Evolutionary conservation across 2,329 filamentous ascomycete genomes (phyloP).

Genomic region (Tricladium varicosporioides): DNA sequence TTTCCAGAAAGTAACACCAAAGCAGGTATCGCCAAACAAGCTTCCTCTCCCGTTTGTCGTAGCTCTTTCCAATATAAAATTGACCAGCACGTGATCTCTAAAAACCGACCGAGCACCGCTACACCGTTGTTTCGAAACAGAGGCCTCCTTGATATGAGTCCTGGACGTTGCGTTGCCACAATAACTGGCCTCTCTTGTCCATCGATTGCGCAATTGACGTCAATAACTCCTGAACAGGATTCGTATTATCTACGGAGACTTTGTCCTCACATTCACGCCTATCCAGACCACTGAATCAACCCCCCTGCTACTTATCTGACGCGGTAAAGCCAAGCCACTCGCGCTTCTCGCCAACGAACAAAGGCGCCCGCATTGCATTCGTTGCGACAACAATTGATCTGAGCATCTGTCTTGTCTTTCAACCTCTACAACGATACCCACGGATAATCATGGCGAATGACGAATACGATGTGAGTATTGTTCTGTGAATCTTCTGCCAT

Average conservation of each 20-base stretch:
- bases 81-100: background rate
- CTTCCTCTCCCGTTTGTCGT: slow-evolving; percentile 30
- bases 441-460: slow-evolving; percentile 88
- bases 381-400: slow-evolving; percentile 20
- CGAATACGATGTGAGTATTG: slow-evolving; percentile 91
- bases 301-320: background rate
- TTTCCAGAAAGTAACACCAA: too few relatives aligned
- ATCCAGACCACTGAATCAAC: background rate
- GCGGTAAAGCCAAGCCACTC: background rate
- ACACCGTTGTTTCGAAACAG: slow-evolving; percentile 2
- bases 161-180: background rate
- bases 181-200: background rate
- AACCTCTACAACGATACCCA: slow-evolving; percentile 27
- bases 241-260: too few relatives aligned
- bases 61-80: slow-evolving; percentile 14
- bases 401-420: slow-evolving; percentile 11
- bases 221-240: too few relatives aligned
- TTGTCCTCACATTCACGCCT: background rate
- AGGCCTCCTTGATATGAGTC: background rate
- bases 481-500: slow-evolving; percentile 29
- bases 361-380: slow-evolving; percentile 12
- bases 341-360: slow-evolving; percentile 11
- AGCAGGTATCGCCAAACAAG: too few relatives aligned
- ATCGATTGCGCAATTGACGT: too few relatives aligned
- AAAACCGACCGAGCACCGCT: background rate